Conservation (phyloP, 768 basidiomycete genomes). For the Termitomyces sp. region DNA sequence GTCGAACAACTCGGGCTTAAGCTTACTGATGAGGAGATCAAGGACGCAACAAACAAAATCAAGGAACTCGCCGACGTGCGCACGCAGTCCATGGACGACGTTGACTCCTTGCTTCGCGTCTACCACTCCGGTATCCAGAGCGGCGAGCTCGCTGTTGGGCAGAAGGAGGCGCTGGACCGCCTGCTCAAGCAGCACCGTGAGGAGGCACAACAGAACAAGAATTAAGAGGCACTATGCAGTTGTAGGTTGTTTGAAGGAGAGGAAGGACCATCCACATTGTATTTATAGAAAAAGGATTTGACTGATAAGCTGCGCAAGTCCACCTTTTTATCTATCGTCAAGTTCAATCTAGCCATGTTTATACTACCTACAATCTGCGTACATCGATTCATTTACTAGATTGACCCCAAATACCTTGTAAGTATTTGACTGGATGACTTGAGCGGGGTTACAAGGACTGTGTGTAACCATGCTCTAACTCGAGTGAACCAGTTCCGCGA, state of each 20-base stretch:
- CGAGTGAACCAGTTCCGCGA: no score
- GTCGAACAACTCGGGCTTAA: constrained; percentile 93
- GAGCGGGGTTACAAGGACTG: no score
- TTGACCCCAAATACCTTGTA: no score
- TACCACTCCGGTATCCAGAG: constrained; percentile 93
- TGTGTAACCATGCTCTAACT: no score
- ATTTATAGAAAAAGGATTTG: constrained; percentile 15
- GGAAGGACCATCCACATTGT: constrained; percentile 5
- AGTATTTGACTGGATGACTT: no score
- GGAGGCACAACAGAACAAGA: constrained; percentile 9
- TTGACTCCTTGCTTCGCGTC: constrained; percentile 92
- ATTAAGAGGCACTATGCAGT: not conserved
- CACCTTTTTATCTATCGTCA: not conserved
- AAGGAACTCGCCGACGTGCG: constrained; percentile 98
- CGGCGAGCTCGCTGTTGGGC: constrained; percentile 90
- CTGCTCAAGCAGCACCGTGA: constrained; percentile 73
- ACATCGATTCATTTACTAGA: not conserved
- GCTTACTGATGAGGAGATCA: constrained; percentile 91
- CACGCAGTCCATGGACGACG: constrained; percentile 99
- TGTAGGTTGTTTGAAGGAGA: not conserved
- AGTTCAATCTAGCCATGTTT: constrained; percentile 3
- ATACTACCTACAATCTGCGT: not conserved
- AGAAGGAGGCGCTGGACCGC: constrained; percentile 85
- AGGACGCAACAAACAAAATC: constrained; percentile 98
- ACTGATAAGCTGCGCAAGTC: not conserved